phyloP scores from a whole-genome alignment of 331 rosid species.

The Pyracantha coccinea region DNA sequence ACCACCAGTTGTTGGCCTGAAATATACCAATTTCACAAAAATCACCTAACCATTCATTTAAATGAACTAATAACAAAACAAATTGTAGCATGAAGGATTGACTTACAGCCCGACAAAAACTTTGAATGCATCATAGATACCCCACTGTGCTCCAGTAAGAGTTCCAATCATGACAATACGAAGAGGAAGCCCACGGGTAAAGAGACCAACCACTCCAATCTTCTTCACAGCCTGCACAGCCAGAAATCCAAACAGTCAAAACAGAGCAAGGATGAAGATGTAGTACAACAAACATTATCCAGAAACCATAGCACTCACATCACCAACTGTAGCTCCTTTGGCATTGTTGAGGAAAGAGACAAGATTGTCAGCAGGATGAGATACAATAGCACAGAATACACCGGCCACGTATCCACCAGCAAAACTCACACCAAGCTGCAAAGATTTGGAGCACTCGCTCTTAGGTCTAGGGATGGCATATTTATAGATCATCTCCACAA shows the following conservation, averaged over 20 bases:
- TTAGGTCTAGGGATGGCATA: slow-evolving; percentile 72
- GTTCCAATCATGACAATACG: slow-evolving; percentile 98
- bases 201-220: slow-evolving; percentile 74
- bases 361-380: slow-evolving; percentile 98
- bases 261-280: neutral
- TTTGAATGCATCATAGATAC: slow-evolving; percentile 89
- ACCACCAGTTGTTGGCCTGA: slow-evolving; percentile 96
- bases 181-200: slow-evolving; percentile 94
- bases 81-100: neutral
- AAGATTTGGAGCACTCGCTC: slow-evolving; percentile 66
- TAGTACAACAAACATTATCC: neutral
- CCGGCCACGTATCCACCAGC: slow-evolving; percentile 96
- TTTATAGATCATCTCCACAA: slow-evolving; percentile 73
- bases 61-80: neutral
- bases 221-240: slow-evolving; percentile 74
- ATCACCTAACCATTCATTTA: neutral
- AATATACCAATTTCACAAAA: neutral
- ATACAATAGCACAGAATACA: slow-evolving; percentile 81
- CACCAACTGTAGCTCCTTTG: slow-evolving; percentile 94
- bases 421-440: slow-evolving; percentile 94
- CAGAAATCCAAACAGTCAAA: neutral
- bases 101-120: slow-evolving; percentile 93
- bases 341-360: slow-evolving; percentile 97
- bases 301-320: slow-evolving; percentile 46
- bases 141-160: slow-evolving; percentile 98